Evolutionary conservation across 257 asterid genomes (phyloP).

Genomic region (Solanum medicagineum): DNA sequence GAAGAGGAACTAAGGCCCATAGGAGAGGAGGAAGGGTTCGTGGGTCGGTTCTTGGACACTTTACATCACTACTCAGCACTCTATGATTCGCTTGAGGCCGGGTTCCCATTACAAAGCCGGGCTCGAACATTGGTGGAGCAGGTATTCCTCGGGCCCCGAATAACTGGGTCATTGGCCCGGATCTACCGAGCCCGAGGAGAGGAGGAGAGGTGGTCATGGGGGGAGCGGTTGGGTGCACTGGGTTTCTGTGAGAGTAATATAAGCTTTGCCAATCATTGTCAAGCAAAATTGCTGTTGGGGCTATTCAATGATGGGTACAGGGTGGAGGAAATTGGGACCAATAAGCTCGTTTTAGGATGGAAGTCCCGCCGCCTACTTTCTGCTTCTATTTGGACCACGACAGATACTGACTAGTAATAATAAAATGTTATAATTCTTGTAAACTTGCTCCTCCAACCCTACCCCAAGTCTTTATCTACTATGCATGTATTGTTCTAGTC

Average conservation of each 20-base stretch:
- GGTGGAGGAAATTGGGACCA: conserved; percentile 48
- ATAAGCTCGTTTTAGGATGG: conserved; percentile 70
- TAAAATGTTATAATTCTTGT: not conserved
- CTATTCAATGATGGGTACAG: conserved; percentile 68
- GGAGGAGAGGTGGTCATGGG: conserved; percentile 39
- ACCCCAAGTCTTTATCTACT: not conserved
- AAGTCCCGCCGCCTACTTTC: conserved; percentile 67
- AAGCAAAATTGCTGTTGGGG: conserved; percentile 59
- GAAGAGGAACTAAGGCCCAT: conserved; percentile 46
- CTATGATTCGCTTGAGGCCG: conserved; percentile 65
- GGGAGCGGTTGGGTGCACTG: conserved; percentile 33
- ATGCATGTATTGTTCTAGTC: not conserved
- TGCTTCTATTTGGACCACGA: conserved; percentile 63
- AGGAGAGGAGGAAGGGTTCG: conserved; percentile 31
- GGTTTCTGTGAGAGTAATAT: conserved; percentile 29
- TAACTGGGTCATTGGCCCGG: conserved; percentile 41
- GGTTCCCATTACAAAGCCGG: conserved; percentile 59
- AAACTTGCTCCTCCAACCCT: not conserved
- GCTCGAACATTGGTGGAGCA: conserved; percentile 58
- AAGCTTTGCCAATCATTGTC: conserved; percentile 73
- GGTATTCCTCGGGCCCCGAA: conserved; percentile 52
- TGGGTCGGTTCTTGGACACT: conserved; percentile 61
- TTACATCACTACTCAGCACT: conserved; percentile 57
- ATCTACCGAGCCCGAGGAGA: conserved; percentile 20
- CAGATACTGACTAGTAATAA: conserved; percentile 22